Evolutionary conservation across 257 asterid genomes (phyloP), one percentile per base, ranked within the genome.

Genomic region (Plectranthus barbatus): DNA sequence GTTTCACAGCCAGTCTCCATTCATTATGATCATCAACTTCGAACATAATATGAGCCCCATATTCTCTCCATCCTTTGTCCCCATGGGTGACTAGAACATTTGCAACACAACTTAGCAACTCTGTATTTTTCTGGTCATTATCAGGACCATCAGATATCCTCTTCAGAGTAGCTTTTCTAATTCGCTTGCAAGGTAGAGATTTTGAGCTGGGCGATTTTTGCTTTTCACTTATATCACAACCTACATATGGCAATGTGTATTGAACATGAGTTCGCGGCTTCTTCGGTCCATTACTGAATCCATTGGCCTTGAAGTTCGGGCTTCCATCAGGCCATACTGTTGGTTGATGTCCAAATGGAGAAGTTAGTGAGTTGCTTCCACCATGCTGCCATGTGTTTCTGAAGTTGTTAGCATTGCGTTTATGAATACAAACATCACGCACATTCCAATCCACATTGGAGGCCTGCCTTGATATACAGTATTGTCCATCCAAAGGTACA

Each of bases 21-120:
- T 90, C 99, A 72, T 81, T 93, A 48, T 82, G 95, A 72, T 86
- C 95, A 37, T 85, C 81, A 64, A 53, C 72, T 78, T 93, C 96
- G 81, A 90, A 74, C 66, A 81, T 77, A 52, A 93, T 63, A 29
- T 65, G 77, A 17, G 84, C 97, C 52, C 96, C 99, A 73, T 72
- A 71, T 77, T 87, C 95, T 76, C 96, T 90, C 97, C 96, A 93
- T 60, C 99, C 97, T 77, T 76, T 87, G 73, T 87, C 95, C 44
- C 79, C 86, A 51, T 64, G 72, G 29, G 90, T 93, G 60, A 93
- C 81, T 40, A 93, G 72, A 67, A 93, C 82, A 76, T 93, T 93
- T 33, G 92, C 91, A 70, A 77, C 76, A 59, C 95, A 85, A 44
- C 74, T 72, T 50, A 81, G 64, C 66, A 71, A 69, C 72, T 90